Conservation (phyloP, 345 rosid genomes). For the Eucalyptus polybractea region DNA sequence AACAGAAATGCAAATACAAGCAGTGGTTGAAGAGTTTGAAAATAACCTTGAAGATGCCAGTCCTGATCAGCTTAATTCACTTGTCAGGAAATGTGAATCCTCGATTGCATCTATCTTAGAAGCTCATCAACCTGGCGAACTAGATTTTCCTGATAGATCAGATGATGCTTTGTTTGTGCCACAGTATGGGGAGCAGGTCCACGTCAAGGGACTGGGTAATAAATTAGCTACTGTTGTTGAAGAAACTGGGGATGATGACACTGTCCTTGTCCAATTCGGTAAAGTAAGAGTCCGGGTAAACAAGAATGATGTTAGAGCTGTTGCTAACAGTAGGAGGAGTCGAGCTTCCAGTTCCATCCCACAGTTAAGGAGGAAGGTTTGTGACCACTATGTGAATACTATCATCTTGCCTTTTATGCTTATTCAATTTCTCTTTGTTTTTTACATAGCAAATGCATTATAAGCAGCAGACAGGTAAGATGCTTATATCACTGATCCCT, state of each 20-base stretch:
- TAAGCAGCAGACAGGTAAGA: background rate
- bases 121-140: conserved; percentile 27
- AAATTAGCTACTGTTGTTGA: conserved; percentile 72
- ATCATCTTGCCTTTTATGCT: background rate
- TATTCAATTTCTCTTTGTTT: background rate
- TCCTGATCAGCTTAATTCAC: conserved; percentile 39
- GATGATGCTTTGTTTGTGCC: conserved; percentile 30
- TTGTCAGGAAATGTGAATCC: conserved; percentile 51
- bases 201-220: conserved; percentile 54
- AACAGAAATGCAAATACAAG: conserved; percentile 38
- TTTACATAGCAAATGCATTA: background rate
- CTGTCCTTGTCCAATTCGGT: conserved; percentile 67
- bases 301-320: conserved; percentile 39
- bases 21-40: conserved; percentile 42
- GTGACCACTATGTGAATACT: background rate
- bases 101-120: conserved; percentile 52
- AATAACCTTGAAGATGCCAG: conserved; percentile 22
- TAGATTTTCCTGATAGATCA: conserved; percentile 11
- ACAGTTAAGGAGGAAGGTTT: conserved; percentile 41
- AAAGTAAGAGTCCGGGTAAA: conserved; percentile 66
- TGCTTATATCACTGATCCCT: background rate
- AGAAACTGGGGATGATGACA: conserved; percentile 51
- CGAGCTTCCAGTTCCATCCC: conserved; percentile 6
- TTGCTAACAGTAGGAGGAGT: conserved; percentile 10
- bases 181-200: conserved; percentile 61